Evolutionary conservation across 2,329 filamentous ascomycete genomes (phyloP).

Genomic region (Trichoderma guizhouense): DNA sequence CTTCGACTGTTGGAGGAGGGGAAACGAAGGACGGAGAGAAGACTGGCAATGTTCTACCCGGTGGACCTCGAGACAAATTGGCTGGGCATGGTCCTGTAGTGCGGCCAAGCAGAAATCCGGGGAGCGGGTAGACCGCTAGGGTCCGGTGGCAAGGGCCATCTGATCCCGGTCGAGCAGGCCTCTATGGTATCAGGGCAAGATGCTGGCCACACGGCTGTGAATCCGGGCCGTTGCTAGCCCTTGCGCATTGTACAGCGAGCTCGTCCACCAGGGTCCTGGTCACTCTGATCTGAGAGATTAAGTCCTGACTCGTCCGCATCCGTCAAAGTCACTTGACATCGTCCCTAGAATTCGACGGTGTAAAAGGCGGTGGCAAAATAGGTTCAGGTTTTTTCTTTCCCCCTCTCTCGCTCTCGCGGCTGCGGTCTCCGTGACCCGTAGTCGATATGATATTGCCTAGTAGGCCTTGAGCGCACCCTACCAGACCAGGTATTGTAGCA

Average conservation of each 20-base stretch:
- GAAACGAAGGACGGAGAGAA: slow-evolving; percentile 7
- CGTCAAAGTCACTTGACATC: slow-evolving; percentile 16
- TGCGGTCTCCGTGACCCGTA: slow-evolving; percentile 1
- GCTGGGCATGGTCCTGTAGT: slow-evolving; percentile 16
- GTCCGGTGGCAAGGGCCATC: slow-evolving; percentile 28
- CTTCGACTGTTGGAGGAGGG: neutral
- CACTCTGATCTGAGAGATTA: slow-evolving; percentile 16
- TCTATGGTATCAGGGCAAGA: slow-evolving; percentile 19
- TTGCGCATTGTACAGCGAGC: slow-evolving; percentile 14
- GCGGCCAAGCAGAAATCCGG: slow-evolving; percentile 30
- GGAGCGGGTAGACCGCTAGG: slow-evolving; percentile 25
- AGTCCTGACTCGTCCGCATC: slow-evolving; percentile 17
- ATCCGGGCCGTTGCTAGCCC: slow-evolving; percentile 35
- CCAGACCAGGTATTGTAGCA: neutral
- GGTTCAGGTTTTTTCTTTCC: neutral
- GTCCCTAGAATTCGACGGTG: slow-evolving; percentile 7
- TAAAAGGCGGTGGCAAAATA: slow-evolving; percentile 16
- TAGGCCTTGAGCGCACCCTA: neutral
- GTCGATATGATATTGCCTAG: neutral
- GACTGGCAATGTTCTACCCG: slow-evolving; percentile 9
- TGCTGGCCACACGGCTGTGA: slow-evolving; percentile 34
- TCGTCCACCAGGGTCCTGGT: neutral
- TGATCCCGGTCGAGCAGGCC: slow-evolving; percentile 28
- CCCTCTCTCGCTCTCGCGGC: neutral
- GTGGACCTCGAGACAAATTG: slow-evolving; percentile 13